Percentiles rank a stretch among this genome's conserved stretches.
phyloP scores from a whole-genome alignment of 2,329 filamentous ascomycete genomes.

The Canariomyces notabilis region DNA sequence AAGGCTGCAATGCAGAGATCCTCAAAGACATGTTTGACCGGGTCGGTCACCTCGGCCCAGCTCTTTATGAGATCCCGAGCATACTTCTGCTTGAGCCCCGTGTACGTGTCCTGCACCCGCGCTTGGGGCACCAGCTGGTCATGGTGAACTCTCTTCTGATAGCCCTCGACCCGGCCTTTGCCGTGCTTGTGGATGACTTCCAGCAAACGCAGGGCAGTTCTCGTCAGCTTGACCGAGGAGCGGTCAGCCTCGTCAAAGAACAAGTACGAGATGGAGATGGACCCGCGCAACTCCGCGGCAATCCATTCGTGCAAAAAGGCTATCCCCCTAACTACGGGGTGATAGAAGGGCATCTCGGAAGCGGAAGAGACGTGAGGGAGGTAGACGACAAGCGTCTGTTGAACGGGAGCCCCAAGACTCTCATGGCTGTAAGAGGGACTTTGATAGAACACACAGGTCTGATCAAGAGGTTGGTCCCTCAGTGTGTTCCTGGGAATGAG shows the following conservation, averaged over 20 bases:
- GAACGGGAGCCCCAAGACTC: slow-evolving; percentile 21
- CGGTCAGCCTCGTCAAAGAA: slow-evolving; percentile 40
- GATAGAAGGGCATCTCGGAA: slow-evolving; percentile 76
- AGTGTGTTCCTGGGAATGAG: slow-evolving; percentile 78
- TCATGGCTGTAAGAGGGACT: slow-evolving; percentile 21
- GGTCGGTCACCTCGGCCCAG: slow-evolving; percentile 86
- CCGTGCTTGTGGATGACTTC: slow-evolving; percentile 69
- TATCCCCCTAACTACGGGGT: slow-evolving; percentile 69
- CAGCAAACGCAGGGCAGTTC: slow-evolving; percentile 66
- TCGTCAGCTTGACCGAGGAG: slow-evolving; percentile 46
- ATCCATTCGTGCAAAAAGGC: slow-evolving; percentile 70
- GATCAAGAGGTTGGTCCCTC: slow-evolving; percentile 68
- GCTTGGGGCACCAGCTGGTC: slow-evolving; percentile 75
- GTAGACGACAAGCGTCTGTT: slow-evolving; percentile 63
- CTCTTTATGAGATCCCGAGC: slow-evolving; percentile 62
- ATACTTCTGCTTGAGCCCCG: slow-evolving; percentile 72
- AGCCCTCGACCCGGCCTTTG: slow-evolving; percentile 57
- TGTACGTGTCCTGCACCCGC: slow-evolving; percentile 76
- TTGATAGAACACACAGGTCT: slow-evolving; percentile 73
- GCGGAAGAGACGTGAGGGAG: slow-evolving; percentile 63
- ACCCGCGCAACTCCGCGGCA: slow-evolving; percentile 37
- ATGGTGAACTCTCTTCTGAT: slow-evolving; percentile 78
- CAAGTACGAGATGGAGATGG: slow-evolving; percentile 56
- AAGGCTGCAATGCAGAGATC: slow-evolving; percentile 89
- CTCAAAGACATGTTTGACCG: slow-evolving; percentile 90